Evolutionary conservation across 495 filamentous ascomycete genomes (phyloP), one percentile per base, ranked within the genome.

Genomic region (Lophiostoma macrostomum): DNA sequence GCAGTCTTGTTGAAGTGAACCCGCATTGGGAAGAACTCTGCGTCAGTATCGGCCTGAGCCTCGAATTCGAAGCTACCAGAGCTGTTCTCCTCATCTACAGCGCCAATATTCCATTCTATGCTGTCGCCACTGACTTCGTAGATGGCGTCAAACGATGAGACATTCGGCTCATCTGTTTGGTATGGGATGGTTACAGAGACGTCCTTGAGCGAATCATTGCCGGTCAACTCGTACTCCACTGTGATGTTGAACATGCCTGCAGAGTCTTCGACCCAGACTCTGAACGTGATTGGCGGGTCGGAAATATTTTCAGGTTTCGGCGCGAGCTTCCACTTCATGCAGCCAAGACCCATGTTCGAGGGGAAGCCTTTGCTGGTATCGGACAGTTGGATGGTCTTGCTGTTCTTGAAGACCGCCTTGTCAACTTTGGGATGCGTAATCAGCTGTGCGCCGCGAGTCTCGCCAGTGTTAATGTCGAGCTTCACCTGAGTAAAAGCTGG

Each of bases 21-120:
- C 38, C 78, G 83, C 91, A 97, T 96, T 1, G 91, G 91, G 83
- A 97, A 97, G 73, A 96, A 96, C 54, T 94, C 90, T 46, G 84
- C 81, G 68, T 96, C 91, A 47, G 82, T 81, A 39, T 83, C 81
- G 24, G 88, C 88, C 62, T 86, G 82, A 13, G 89, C 87, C 71
- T 96, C 91, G 54, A 96, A 96, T 66, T 96, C 91, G 61, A 97
- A 97, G 25, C 84, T 82, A 16, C 91, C 91, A 20, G 78, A 87
- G 1, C 83, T 67, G 64, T 94, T 94, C 19, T 80, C 82, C 51
- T 89, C 85, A 62, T 87, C 84, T 38, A 97, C 81, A 18, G 77
- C 77, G 56, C 90, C 89, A 56, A 97, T 84, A 39, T 81, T 86
- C 91, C 91, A 97, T 64, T 96, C 91, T 30, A 97, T 67, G 62